Evolutionary conservation across 2,329 filamentous ascomycete species (phyloP).

Genomic region (Rhexocercosporidium sp.): DNA sequence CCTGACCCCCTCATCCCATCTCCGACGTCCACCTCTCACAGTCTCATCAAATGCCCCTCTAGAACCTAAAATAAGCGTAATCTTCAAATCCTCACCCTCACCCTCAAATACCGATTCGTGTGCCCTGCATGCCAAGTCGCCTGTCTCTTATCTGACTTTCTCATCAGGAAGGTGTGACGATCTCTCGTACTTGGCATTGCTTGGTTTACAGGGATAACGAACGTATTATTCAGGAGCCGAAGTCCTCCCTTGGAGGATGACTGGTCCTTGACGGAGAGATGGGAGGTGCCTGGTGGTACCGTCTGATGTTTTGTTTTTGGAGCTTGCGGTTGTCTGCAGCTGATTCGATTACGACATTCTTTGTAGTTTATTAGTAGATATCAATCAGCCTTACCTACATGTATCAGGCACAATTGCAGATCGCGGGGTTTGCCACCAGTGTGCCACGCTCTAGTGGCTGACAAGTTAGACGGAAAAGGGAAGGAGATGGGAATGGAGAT

Average conservation of each 20-base stretch:
- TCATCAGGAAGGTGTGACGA: constrained; percentile 9
- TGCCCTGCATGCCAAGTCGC: constrained; percentile 9
- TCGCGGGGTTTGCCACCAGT: not conserved
- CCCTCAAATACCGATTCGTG: not conserved
- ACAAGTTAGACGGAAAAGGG: not conserved
- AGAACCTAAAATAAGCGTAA: not conserved
- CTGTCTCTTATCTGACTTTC: not conserved
- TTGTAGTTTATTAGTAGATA: not conserved
- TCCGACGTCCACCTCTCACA: not conserved
- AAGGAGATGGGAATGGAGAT: not conserved
- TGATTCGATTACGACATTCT: not conserved
- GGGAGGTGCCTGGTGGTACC: not conserved
- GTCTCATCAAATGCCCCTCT: not conserved
- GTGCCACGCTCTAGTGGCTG: not conserved
- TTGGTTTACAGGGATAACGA: constrained; percentile 6
- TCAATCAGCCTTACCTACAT: too few species aligned
- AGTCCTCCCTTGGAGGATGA: not conserved
- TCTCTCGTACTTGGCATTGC: constrained; percentile 6
- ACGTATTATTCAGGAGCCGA: not conserved
- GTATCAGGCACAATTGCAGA: not conserved
- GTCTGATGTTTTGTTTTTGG: not conserved
- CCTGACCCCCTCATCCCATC: constrained; percentile 6
- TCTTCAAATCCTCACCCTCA: too few species aligned
- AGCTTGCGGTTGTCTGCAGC: not conserved
- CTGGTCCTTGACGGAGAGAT: not conserved